Percentiles rank a stretch among this genome's conserved stretches.
phyloP scores from a whole-genome alignment of 1,284 basidiomycete species.

The Apiotrichum montevideense region DNA sequence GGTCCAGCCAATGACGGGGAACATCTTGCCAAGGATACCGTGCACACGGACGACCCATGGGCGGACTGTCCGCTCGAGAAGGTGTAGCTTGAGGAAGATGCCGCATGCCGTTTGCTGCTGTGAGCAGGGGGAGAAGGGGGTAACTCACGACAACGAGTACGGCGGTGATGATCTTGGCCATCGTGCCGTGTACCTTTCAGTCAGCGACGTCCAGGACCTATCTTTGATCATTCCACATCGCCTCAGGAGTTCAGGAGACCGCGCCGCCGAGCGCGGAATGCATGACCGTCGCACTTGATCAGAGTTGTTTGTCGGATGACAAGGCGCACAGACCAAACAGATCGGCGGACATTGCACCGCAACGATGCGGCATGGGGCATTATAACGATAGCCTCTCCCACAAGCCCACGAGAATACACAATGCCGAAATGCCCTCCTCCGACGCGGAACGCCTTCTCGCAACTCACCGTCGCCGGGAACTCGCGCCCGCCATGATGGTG shows the following conservation, averaged over 20 bases:
- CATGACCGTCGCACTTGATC: too few species aligned
- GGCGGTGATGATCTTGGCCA: conserved; percentile 63
- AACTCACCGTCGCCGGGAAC: conserved; percentile 58
- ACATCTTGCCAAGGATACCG: conserved; percentile 74
- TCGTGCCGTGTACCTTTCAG: conserved; percentile 55
- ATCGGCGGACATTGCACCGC: neutral
- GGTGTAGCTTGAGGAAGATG: conserved; percentile 87
- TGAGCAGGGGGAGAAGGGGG: neutral
- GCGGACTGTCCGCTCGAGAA: conserved; percentile 70
- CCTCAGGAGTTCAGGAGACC: too few species aligned
- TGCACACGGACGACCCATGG: conserved; percentile 69
- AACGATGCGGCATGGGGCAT: too few species aligned
- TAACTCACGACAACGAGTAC: conserved; percentile 53
- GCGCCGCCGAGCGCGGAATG: too few species aligned
- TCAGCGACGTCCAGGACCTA: too few species aligned
- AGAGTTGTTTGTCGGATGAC: too few species aligned
- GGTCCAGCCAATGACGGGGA: conserved; percentile 81
- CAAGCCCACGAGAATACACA: too few species aligned
- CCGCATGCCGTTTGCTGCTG: conserved; percentile 63
- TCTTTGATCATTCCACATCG: too few species aligned
- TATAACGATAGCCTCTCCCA: too few species aligned
- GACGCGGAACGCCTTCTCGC: too few species aligned
- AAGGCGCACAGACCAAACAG: neutral
- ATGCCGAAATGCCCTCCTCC: too few species aligned
- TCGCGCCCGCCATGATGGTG: conserved; percentile 71